These are phyloP conservation scores for Coprinellus micaceus DNA, from an alignment of 768 basidiomycete genomes.

Conservation along the genomic window DNA sequence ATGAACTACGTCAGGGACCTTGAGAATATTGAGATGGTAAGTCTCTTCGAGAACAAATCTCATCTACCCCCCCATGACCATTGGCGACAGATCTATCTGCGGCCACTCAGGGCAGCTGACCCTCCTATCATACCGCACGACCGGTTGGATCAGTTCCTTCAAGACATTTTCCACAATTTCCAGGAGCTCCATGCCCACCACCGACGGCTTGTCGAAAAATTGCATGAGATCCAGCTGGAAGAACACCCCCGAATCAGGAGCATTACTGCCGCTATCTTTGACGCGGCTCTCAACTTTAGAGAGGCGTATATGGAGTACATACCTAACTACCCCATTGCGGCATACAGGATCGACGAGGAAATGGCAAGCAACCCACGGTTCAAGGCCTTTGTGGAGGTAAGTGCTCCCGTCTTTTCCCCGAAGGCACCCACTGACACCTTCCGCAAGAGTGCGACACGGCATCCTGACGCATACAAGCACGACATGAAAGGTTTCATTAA, in stretches of 20 bases:
- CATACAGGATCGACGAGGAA: slow-evolving; percentile 85
- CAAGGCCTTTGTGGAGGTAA: slow-evolving; percentile 74
- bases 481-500: slow-evolving; percentile 93
- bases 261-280: slow-evolving; percentile 80
- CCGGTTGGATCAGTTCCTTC: slow-evolving; percentile 68
- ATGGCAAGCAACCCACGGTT: slow-evolving; percentile 76
- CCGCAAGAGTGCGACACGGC: slow-evolving; percentile 30
- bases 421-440: background rate
- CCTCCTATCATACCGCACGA: slow-evolving; percentile 77
- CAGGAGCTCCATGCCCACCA: slow-evolving; percentile 74
- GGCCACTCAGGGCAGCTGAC: slow-evolving; percentile 65
- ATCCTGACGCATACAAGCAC: slow-evolving; percentile 74
- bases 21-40: slow-evolving; percentile 77
- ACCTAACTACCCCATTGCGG: slow-evolving; percentile 88
- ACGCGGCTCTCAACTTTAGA: slow-evolving; percentile 88
- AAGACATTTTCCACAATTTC: slow-evolving; percentile 88
- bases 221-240: slow-evolving; percentile 85
- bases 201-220: slow-evolving; percentile 66
- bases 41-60: too few species aligned
- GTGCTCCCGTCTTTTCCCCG: too few species aligned
- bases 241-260: slow-evolving; percentile 78
- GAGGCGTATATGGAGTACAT: slow-evolving; percentile 92
- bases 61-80: background rate
- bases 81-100: slow-evolving; percentile 71
- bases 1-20: slow-evolving; percentile 95